phyloP scores from a whole-genome alignment of 1,139 yeast genomes.

The Schwanniomyces etchellsii region DNA sequence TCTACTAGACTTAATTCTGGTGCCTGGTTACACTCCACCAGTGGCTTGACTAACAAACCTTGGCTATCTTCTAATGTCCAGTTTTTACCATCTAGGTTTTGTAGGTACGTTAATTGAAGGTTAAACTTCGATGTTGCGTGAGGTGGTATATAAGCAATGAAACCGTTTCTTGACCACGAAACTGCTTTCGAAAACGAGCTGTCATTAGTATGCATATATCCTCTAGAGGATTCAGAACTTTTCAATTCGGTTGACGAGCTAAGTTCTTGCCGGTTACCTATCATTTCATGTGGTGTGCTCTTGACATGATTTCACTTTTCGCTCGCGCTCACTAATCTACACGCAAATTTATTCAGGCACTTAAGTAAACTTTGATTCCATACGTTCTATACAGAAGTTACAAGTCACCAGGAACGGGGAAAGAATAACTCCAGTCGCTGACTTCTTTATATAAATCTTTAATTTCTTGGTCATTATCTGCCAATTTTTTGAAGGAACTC shows the following conservation, averaged over 20 bases:
- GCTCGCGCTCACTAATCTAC: no score
- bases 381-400: no score
- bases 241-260: constrained; percentile 1
- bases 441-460: constrained; percentile 59
- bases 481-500: constrained; percentile 58
- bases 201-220: neutral
- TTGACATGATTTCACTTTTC: no score
- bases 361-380: no score
- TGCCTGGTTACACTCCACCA: constrained; percentile 24
- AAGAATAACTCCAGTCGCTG: constrained; percentile 57
- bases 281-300: no score
- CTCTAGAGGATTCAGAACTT: neutral
- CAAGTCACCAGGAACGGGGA: constrained; percentile 78
- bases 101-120: constrained; percentile 54
- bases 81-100: constrained; percentile 53
- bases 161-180: constrained; percentile 75
- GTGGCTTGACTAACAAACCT: constrained; percentile 24
- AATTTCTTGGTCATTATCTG: constrained; percentile 53
- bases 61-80: constrained; percentile 64
- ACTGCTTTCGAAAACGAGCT: constrained; percentile 17
- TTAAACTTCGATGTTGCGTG: constrained; percentile 23
- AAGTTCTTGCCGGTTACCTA: no score
- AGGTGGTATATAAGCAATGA: constrained; percentile 52
- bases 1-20: constrained; percentile 29
- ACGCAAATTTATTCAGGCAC: no score